Base-by-base conservation (phyloP, 2,329 filamentous ascomycete genomes). In the Trichoderma sp. region DNA sequence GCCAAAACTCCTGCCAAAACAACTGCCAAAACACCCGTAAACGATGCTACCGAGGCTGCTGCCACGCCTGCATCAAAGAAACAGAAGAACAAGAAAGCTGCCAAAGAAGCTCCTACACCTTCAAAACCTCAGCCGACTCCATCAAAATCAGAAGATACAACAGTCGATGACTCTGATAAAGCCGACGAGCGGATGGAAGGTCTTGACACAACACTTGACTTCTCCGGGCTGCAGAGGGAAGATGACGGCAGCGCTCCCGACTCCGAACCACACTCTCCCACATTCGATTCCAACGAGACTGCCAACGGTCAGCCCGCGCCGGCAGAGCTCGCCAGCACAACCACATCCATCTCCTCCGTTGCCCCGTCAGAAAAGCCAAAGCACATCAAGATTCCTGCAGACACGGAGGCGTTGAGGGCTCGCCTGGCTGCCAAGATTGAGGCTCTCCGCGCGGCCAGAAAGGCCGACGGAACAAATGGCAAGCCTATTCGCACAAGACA, bases 351-450 rank as follows among this genome's bases (percentile, higher is more conserved):
- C 67, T 92, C 91, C 67, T 92, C 91, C 27, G 83, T 87, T 14
- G 83, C 89, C 7, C 83, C 86, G 5, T 84, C 86, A 40, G 85
- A 88, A 70, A 88, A 88, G 75, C 86, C 87, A 16, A 92, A 90
- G 78, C 86, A 88, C 72, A 86, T 89, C 76, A 89, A 89, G 75
- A 81, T 91, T 35, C 91, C 91, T 68, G 84, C 89, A 71, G 90
- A 94, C 76, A 91, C 90, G 53, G 89, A 92, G 70, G 88, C 91
- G 31, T 87, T 97, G 58, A 90, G 92, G 75, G 89, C 91, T 69
- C 91, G 94, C 56, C 85, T 99, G 62, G 90, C 92, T 68, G 92
- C 92, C 74, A 92, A 90, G 71, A 94, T 99, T 68, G 92, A 96
- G 74, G 91, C 91, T 57, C 88, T 98, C 61, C 92, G 95, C 70